Base-by-base conservation (phyloP, 1,284 basidiomycete genomes). In the Pterula multifida region DNA sequence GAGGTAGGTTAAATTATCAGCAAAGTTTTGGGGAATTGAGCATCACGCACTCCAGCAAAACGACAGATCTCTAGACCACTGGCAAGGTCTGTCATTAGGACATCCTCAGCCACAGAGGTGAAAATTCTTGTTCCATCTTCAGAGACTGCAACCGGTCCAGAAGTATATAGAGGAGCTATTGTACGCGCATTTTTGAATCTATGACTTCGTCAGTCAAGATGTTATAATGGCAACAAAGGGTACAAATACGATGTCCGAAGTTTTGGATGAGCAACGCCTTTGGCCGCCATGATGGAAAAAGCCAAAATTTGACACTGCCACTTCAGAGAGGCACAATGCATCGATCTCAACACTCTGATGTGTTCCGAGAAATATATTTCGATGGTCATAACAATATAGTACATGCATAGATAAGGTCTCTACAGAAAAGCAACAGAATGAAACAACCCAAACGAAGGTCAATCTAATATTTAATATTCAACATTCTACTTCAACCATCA, bases 91-190 rank as follows among this genome's bases (percentile, higher is more conserved):
- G 92, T 95, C 48, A 95, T 67, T 17, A 95, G 62, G 1, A 89
- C 84, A 55, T 93, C 83, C 60, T 96, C 90, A 48, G 80, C 83
- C 47, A 98, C 79, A 54, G 91, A 92, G 26, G 91, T 90, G 50
- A 94, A 76, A 25, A 98, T 73, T 63, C 75, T 81, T 47, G 70
- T 69, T 44, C 90, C 93, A 72, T 97, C 90, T 50, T 72, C 67
- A 3, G 88, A 84, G 42, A 92, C 69, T 9, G 90, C 79, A 32
- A 93, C 82, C 3, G 90, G 86, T 24, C 94, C 94, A 47, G 80
- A 80, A 0, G 91, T 96, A 63, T 95, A 90, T 49, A 96, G 68
- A 3, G 94, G 92, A 35, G 74, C 75, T 49, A 90, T 79, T 6
- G 75, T 72, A 47, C 81, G 74, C 13, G 65, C 69, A 62, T 86